These are phyloP conservation scores for Carex arenaria DNA, from an alignment of 202 grass and related monocot species.

Conservation along the genomic window DNA sequence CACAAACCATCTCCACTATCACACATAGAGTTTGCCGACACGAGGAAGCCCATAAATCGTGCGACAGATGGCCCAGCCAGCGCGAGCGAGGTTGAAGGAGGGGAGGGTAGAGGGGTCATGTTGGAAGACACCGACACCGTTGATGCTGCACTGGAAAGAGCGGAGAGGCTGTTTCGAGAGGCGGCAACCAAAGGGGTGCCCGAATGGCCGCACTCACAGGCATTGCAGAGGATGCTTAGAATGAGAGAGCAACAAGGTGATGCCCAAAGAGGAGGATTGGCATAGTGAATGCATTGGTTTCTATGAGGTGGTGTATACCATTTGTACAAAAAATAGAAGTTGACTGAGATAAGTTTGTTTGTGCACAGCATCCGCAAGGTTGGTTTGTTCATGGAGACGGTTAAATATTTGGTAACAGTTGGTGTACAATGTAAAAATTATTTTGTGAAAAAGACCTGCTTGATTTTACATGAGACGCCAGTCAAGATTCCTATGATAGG, in stretches of 20 bases:
- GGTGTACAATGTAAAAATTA: no score
- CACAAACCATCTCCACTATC: slow-evolving; percentile 77
- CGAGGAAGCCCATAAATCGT: slow-evolving; percentile 49
- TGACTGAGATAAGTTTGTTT: neutral
- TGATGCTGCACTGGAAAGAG: slow-evolving; percentile 47
- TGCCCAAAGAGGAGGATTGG: neutral
- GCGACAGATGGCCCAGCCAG: slow-evolving; percentile 35
- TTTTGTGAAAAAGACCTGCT: no score
- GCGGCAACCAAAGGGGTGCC: slow-evolving; percentile 39
- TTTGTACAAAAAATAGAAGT: neutral
- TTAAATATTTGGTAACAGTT: no score
- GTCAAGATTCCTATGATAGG: no score
- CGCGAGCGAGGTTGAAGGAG: slow-evolving; percentile 17
- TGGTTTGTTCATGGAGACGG: no score
- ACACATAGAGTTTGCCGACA: slow-evolving; percentile 67
- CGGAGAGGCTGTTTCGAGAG: slow-evolving; percentile 56
- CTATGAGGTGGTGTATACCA: neutral
- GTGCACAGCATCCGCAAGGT: no score
- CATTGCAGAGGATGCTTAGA: slow-evolving; percentile 45
- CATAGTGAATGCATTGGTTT: neutral
- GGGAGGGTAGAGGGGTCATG: neutral
- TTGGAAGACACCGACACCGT: slow-evolving; percentile 66
- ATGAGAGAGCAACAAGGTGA: slow-evolving; percentile 14
- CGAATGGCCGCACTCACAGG: slow-evolving; percentile 66
- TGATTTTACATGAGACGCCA: no score